Evolutionary conservation across 2,329 filamentous ascomycete species (phyloP), one percentile per base, ranked within the genome.

Genomic region (Pestalotiopsis sp.): DNA sequence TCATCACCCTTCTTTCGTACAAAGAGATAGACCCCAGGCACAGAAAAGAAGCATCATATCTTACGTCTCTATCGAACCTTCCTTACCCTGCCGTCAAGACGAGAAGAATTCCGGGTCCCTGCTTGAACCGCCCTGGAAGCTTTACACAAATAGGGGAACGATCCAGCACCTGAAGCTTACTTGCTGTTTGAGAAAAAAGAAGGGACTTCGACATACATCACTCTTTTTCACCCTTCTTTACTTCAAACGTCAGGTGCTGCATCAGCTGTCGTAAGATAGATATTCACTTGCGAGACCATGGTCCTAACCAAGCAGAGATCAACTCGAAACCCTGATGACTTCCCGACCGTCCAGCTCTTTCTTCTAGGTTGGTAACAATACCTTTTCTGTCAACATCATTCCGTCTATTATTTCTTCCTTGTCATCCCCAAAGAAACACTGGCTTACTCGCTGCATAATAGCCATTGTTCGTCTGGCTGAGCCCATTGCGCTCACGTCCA

Each of bases 391-490:
- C 60, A 13, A 41, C 12, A 6, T 13, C 27, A 38, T 14, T n/a
- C 17, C 36, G 7, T 13, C 11, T 17, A 36, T n/a, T n/a, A 2
- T 25, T 36, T 6, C 6, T 31, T 31, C 27, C 5, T 31, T 7
- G 27, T 31, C 27, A 7, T 7, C 27, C 27, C 31, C 12, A 6
- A 20, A 14, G n/a, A 61, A n/a, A 4, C 14, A 3, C 13, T 20
- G 36, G 59, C 31, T 61, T n/a, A 61, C 27, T n/a, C 36, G 27
- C 31, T 36, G 9, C 27, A 31, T 31, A 4, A 36, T 75, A 97
- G 94, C 94, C 79, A 93, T 97, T 85, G 95, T 97, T 78, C 93
- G 95, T 71, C 89, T 98, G 73, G 93, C 94, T 66, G 95, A 98
- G 81, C 95, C 95, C 25, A 95, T 98, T 75, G 94, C 95, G 65